Evolutionary conservation across 1,284 basidiomycete species (phyloP), one percentile per base, ranked within the genome.

Genomic region (Ustilago hordei): DNA sequence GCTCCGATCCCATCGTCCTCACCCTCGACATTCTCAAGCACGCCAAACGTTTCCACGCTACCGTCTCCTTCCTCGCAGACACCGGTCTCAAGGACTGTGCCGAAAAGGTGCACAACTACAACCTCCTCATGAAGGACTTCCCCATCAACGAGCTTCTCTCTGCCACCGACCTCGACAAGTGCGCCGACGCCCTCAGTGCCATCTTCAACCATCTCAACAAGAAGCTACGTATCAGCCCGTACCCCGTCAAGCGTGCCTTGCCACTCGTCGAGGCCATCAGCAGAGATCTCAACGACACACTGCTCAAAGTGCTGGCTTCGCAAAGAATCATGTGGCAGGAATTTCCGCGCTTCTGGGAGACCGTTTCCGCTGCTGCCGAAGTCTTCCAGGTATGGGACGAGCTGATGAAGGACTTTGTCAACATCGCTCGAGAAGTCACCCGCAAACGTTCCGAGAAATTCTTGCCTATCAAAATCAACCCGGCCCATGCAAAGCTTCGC

Each of bases 191-290:
- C 0, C 89, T 98, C 23, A 88, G 90, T 11, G 89, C 93, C 76
- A 95, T 99, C 84, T 98, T 98, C 83, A 90, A 90, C 0, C 96
- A 98, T 85, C 91, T 99, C 84, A 98, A 94, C 87, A 94, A 95
- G 87, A 98, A 97, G 87, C 91, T 99, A 70, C 93, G 81, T 17
- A 81, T 84, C 64, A 85, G 84, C 59, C 95, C 96, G 0, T 99
- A 99, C 86, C 96, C 96, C 0, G 95, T 98, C 79, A 92, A 94
- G 17, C 92, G 96, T 50, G 95, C 95, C 2, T 91, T 99, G 9
- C 95, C 95, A 0, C 92, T 99, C 62, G 95, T 98, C 34, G 96
- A 99, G 87, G 96, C 96, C 41, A 98, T 99, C 85, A 98, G 96
- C 5, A 91, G 92, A 32, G 97, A 99, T 86, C 95, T 99, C 87